Percentiles rank a stretch among this genome's conserved stretches.
Evolutionary conservation across 2,329 filamentous ascomycete genomes (phyloP).

Genomic region (Passalora sequoiae): DNA sequence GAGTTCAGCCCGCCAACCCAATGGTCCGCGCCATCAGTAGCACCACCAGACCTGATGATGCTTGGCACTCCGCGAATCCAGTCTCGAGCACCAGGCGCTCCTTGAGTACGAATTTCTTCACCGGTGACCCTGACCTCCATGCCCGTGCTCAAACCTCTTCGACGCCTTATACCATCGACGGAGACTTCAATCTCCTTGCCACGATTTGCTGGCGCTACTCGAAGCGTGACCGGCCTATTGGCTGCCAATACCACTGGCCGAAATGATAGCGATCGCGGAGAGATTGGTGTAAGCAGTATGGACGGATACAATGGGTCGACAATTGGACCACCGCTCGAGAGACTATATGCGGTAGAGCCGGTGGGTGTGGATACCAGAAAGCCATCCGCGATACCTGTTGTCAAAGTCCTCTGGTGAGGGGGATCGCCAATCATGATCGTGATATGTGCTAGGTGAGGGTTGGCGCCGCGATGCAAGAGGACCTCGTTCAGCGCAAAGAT

Average conservation of each 20-base stretch:
- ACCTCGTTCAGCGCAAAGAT: slow-evolving; percentile 88
- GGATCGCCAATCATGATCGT: slow-evolving; percentile 73
- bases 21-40: slow-evolving; percentile 64
- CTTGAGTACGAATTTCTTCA: slow-evolving; percentile 60
- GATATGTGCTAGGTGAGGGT: slow-evolving; percentile 85
- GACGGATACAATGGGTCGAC: slow-evolving; percentile 89
- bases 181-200: slow-evolving; percentile 48
- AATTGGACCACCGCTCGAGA: slow-evolving; percentile 89
- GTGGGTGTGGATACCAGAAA: slow-evolving; percentile 93
- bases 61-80: slow-evolving; percentile 83
- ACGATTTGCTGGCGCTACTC: slow-evolving; percentile 61
- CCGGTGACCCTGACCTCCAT: slow-evolving; percentile 82
- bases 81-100: slow-evolving; percentile 33
- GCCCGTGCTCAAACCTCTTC: slow-evolving; percentile 41
- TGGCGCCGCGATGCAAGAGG: slow-evolving; percentile 81
- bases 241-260: slow-evolving; percentile 83
- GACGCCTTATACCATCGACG: slow-evolving; percentile 45
- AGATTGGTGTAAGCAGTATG: slow-evolving; percentile 88
- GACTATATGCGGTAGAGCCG: slow-evolving; percentile 88
- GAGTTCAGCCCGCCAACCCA: slow-evolving; percentile 96
- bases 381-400: slow-evolving; percentile 89
- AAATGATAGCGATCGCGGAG: slow-evolving; percentile 85
- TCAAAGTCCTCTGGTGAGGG: slow-evolving; percentile 67
- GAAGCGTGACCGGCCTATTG: slow-evolving; percentile 75
- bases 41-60: slow-evolving; percentile 62